Evolutionary conservation across 2,329 filamentous ascomycete species (phyloP).

Genomic region (Nigrograna mackinnonii): DNA sequence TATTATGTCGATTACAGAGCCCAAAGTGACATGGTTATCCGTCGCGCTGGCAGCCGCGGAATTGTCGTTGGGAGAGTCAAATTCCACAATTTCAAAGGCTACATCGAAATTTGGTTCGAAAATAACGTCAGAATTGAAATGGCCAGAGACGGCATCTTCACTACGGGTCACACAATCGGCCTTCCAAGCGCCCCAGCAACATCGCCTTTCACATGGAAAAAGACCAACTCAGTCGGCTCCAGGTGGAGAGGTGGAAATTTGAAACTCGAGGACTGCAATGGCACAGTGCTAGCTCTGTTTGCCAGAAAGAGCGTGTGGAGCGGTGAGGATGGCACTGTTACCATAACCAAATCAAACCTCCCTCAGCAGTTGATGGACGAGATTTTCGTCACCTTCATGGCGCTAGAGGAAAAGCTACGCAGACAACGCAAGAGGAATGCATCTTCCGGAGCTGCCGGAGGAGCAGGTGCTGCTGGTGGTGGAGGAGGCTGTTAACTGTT

Average conservation of each 20-base stretch:
- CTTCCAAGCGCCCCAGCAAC: conserved; percentile 1
- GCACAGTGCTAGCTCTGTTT: conserved; percentile 1
- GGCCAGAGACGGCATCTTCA: neutral
- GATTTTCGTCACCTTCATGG: conserved; percentile 4
- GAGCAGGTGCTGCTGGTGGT: too few relatives aligned
- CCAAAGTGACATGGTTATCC: conserved; percentile 1
- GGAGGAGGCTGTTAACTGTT: too few relatives aligned
- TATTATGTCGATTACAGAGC: conserved; percentile 1
- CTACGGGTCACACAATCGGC: neutral
- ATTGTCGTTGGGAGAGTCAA: neutral
- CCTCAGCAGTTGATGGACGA: conserved; percentile 2
- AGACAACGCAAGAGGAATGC: conserved; percentile 1
- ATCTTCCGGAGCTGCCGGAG: neutral
- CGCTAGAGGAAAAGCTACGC: conserved; percentile 1
- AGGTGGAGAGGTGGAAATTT: neutral
- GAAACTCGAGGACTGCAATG: neutral
- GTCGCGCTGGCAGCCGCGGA: neutral
- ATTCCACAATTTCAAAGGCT: conserved; percentile 1
- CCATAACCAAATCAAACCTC: neutral
- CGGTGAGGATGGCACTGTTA: conserved; percentile 2
- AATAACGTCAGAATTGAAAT: conserved; percentile 4
- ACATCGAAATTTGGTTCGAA: neutral
- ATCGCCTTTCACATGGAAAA: conserved; percentile 1
- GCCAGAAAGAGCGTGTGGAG: neutral
- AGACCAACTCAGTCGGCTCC: neutral